A percentile compares a stretch with the other conserved stretches of the same genome.
Conservation (phyloP, 495 filamentous ascomycete species). For the Xylaria intraflava region DNA sequence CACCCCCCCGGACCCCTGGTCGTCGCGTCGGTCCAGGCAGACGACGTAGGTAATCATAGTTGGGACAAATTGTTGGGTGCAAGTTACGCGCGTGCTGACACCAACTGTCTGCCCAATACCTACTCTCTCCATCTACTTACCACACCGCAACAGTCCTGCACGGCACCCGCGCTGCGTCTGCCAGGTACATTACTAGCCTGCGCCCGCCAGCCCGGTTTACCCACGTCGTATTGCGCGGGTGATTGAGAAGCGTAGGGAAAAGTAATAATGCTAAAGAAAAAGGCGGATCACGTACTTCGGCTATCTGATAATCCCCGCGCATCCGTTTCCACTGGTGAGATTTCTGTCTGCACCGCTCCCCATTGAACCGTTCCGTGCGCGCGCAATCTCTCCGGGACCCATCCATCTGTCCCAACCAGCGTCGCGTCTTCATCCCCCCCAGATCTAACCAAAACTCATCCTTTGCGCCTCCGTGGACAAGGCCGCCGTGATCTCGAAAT, state of each 20-base stretch:
- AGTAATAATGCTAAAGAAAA: conserved; percentile 20
- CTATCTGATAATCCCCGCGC: conserved; percentile 27
- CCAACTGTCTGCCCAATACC: conserved; percentile 11
- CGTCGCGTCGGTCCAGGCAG: conserved; percentile 6
- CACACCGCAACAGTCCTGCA: conserved; percentile 22
- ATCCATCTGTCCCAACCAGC: conserved; percentile 9
- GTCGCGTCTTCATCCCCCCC: conserved; percentile 1
- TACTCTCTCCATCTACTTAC: too few species aligned
- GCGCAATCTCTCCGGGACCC: conserved; percentile 11
- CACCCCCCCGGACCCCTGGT: conserved; percentile 4
- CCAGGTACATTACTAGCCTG: conserved; percentile 15
- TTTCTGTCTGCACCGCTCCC: conserved; percentile 8
- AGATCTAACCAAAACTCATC: not conserved
- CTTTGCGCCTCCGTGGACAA: not conserved
- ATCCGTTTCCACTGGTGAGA: conserved; percentile 18
- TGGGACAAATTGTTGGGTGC: conserved; percentile 12
- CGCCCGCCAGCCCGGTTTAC: conserved; percentile 11
- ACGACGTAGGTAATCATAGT: conserved; percentile 8
- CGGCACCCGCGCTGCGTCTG: conserved; percentile 15
- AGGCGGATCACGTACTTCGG: conserved; percentile 25
- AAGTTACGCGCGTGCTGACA: conserved; percentile 12
- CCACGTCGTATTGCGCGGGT: conserved; percentile 30
- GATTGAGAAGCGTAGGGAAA: conserved; percentile 21
- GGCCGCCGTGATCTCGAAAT: not conserved
- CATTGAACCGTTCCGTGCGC: conserved; percentile 16